These are phyloP conservation scores for Trichosporon faecale DNA, from an alignment of 1,284 basidiomycete genomes.

Conservation along the genomic window DNA sequence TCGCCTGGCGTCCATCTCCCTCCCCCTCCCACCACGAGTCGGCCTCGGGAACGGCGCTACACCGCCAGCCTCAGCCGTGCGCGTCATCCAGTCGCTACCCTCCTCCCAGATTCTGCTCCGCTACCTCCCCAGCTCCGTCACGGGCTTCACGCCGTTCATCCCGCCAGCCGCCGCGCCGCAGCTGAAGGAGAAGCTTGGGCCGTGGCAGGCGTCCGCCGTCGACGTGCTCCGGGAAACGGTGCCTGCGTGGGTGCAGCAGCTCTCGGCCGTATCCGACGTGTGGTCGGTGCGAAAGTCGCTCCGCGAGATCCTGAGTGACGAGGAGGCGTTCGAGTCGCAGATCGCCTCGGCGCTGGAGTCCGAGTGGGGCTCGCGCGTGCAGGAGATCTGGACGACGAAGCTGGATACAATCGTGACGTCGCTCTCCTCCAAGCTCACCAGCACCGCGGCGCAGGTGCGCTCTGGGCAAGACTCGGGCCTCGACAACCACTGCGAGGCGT, in stretches of 20 bases:
- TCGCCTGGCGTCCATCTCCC: conserved; percentile 46
- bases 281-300: conserved; percentile 40
- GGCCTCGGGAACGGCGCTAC: conserved; percentile 27
- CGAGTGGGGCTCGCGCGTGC: conserved; percentile 44
- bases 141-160: conserved; percentile 50
- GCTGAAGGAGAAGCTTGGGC: conserved; percentile 29
- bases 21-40: conserved; percentile 32
- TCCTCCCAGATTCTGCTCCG: conserved; percentile 51
- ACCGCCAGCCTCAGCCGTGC: conserved; percentile 36
- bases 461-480: conserved; percentile 11
- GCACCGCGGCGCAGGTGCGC: conserved; percentile 31
- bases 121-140: conserved; percentile 46
- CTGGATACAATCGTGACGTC: conserved; percentile 32
- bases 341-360: conserved; percentile 37
- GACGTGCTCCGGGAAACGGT: conserved; percentile 33
- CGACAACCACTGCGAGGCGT: conserved; percentile 32
- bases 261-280: conserved; percentile 43
- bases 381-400: conserved; percentile 44
- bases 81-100: conserved; percentile 47
- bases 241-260: conserved; percentile 36
- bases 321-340: conserved; percentile 30
- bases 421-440: conserved; percentile 27
- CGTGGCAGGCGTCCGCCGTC: conserved; percentile 41
- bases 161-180: conserved; percentile 64
- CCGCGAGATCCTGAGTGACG: conserved; percentile 25